These are phyloP conservation scores for Pholiota molesta DNA, from an alignment of 768 basidiomycete species.

Conservation along the genomic window DNA sequence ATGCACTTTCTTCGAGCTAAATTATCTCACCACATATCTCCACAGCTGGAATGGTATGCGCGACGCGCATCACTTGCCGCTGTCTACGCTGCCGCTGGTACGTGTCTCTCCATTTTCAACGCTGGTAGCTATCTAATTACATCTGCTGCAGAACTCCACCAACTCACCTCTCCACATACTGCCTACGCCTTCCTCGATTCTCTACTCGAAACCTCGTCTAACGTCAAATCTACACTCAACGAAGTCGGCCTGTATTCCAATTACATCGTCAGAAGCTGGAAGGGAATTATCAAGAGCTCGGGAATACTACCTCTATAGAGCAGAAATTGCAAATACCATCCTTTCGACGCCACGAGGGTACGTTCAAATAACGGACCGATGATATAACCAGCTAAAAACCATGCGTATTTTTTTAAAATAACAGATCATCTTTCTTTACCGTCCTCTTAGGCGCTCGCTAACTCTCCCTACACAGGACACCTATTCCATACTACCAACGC, in stretches of 20 bases:
- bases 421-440: too few relatives aligned
- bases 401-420: too few relatives aligned
- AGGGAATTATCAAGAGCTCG: slow-evolving; percentile 69
- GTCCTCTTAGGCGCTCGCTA: too few relatives aligned
- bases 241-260: slow-evolving; percentile 59
- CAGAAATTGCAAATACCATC: not conserved
- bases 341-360: not conserved
- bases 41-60: slow-evolving; percentile 74
- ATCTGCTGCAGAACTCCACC: slow-evolving; percentile 64
- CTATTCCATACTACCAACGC: too few relatives aligned
- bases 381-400: not conserved
- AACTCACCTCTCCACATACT: slow-evolving; percentile 75
- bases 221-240: slow-evolving; percentile 46
- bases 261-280: slow-evolving; percentile 72
- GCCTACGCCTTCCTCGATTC: slow-evolving; percentile 66
- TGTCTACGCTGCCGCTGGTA: slow-evolving; percentile 75
- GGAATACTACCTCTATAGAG: slow-evolving; percentile 42
- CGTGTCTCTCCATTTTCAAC: slow-evolving; percentile 7
- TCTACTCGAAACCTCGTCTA: slow-evolving; percentile 54
- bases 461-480: too few relatives aligned
- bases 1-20: too few relatives aligned
- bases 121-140: not conserved
- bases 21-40: too few relatives aligned
- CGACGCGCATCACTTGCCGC: slow-evolving; percentile 65
- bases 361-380: not conserved